Evolutionary conservation across 2,329 filamentous ascomycete species (phyloP).

Genomic region (Tricladium varicosporioides): DNA sequence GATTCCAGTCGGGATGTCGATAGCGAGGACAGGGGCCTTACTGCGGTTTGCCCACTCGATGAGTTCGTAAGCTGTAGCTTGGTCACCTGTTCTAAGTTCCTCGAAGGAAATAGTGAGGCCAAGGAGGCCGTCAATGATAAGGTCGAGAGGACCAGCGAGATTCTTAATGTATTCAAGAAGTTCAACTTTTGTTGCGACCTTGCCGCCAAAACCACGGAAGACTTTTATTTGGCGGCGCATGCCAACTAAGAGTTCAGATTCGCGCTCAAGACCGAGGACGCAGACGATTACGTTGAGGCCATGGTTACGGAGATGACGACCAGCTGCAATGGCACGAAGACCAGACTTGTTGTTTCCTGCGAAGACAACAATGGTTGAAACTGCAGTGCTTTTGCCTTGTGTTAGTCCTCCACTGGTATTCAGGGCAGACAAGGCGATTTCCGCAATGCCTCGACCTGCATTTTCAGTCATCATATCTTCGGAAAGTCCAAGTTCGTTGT

Average conservation of each 20-base stretch:
- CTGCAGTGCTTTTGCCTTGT: constrained; percentile 37
- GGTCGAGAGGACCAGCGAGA: constrained; percentile 64
- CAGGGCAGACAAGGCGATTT: constrained; percentile 72
- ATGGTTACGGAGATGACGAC: constrained; percentile 81
- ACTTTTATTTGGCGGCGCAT: constrained; percentile 79
- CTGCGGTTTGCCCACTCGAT: constrained; percentile 93
- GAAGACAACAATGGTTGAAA: constrained; percentile 63
- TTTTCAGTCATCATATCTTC: constrained; percentile 93
- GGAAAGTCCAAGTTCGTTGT: constrained; percentile 80
- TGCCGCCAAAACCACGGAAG: constrained; percentile 79
- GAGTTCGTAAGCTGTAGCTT: constrained; percentile 80
- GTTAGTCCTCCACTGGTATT: constrained; percentile 39
- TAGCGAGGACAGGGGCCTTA: constrained; percentile 75
- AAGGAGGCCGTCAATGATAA: constrained; percentile 87
- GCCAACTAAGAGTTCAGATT: constrained; percentile 76
- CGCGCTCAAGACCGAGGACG: constrained; percentile 79
- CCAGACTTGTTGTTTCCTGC: constrained; percentile 94
- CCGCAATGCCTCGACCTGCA: constrained; percentile 82
- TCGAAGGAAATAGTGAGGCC: constrained; percentile 87
- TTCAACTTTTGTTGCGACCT: constrained; percentile 60
- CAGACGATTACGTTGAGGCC: constrained; percentile 79
- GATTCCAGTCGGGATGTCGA: constrained; percentile 90
- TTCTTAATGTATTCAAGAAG: constrained; percentile 60
- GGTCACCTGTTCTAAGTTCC: constrained; percentile 77
- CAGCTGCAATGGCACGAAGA: constrained; percentile 79